These are phyloP conservation scores for Gonium pectorale DNA, from an alignment of 139 green algal genomes.

Conservation along the genomic window DNA sequence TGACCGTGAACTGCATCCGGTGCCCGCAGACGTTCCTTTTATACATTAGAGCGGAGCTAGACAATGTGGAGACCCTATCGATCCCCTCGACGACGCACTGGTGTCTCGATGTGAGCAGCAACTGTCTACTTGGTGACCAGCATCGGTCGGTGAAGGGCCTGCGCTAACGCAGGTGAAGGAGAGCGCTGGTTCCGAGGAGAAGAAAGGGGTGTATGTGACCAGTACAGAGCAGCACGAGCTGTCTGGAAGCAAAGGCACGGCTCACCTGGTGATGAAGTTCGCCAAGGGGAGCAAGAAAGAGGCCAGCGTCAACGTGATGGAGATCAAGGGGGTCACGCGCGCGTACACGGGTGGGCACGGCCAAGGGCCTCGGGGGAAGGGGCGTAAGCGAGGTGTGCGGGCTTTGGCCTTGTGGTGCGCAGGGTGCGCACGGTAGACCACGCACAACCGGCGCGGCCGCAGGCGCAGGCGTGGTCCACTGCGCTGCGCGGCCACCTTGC, in stretches of 20 bases:
- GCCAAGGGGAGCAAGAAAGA: constrained; percentile 59
- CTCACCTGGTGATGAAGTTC: constrained; percentile 82
- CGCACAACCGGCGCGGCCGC: no score
- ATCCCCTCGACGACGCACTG: constrained; percentile 59
- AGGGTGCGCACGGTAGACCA: no score
- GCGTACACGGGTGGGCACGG: constrained; percentile 43
- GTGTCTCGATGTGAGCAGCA: constrained; percentile 61
- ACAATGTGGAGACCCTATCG: constrained; percentile 71
- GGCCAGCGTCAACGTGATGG: constrained; percentile 68
- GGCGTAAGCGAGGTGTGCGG: no score
- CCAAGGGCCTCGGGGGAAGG: background rate
- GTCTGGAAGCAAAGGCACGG: constrained; percentile 71
- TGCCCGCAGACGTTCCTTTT: constrained; percentile 67
- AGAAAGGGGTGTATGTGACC: constrained; percentile 68
- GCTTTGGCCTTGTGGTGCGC: no score
- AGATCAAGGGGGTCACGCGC: constrained; percentile 75
- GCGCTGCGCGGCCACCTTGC: no score
- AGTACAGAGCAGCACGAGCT: constrained; percentile 68
- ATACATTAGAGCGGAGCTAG: constrained; percentile 72
- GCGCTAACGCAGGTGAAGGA: constrained; percentile 69
- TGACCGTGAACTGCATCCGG: no score
- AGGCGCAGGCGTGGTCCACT: no score
- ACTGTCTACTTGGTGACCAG: background rate
- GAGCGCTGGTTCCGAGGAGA: constrained; percentile 64
- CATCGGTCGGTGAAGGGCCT: background rate